Conservation (phyloP, 805 yeast species). For the Grigorovia humatica region DNA sequence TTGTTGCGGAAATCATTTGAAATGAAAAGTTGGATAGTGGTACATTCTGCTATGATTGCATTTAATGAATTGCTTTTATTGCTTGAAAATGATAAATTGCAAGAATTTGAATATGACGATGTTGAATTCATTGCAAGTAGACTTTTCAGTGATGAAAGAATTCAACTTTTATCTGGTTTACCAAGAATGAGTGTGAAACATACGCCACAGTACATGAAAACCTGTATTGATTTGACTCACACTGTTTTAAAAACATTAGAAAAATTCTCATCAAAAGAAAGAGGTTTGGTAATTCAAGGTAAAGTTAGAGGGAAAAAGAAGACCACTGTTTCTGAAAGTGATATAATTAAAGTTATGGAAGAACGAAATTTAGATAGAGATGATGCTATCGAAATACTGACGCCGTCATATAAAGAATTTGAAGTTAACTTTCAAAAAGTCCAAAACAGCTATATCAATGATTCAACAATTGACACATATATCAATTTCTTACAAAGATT, state of each 20-base stretch:
- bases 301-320: slow-evolving; percentile 30
- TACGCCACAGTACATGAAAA: slow-evolving; percentile 50
- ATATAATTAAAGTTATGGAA: slow-evolving; percentile 31
- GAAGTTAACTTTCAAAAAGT: slow-evolving; percentile 19
- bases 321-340: slow-evolving; percentile 17
- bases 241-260: slow-evolving; percentile 59
- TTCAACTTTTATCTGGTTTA: slow-evolving; percentile 45
- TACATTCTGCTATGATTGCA: slow-evolving; percentile 60
- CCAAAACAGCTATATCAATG: slow-evolving; percentile 28
- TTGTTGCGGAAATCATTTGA: slow-evolving; percentile 33
- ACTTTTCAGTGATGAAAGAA: slow-evolving; percentile 54
- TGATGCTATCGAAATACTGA: slow-evolving; percentile 23
- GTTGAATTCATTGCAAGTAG: slow-evolving; percentile 49
- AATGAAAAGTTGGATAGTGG: slow-evolving; percentile 43
- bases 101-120: slow-evolving; percentile 33
- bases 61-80: slow-evolving; percentile 51
- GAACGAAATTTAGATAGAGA: slow-evolving; percentile 24
- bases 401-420: slow-evolving; percentile 6
- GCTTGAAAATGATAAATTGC: slow-evolving; percentile 30
- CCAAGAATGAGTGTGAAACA: slow-evolving; percentile 57
- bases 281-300: slow-evolving; percentile 38
- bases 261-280: slow-evolving; percentile 41
- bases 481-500: slow-evolving; percentile 50
- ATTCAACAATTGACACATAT: slow-evolving; percentile 54
- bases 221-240: slow-evolving; percentile 55